phyloP scores from a whole-genome alignment of 306 rosid species.

The Sicyos edulis region DNA sequence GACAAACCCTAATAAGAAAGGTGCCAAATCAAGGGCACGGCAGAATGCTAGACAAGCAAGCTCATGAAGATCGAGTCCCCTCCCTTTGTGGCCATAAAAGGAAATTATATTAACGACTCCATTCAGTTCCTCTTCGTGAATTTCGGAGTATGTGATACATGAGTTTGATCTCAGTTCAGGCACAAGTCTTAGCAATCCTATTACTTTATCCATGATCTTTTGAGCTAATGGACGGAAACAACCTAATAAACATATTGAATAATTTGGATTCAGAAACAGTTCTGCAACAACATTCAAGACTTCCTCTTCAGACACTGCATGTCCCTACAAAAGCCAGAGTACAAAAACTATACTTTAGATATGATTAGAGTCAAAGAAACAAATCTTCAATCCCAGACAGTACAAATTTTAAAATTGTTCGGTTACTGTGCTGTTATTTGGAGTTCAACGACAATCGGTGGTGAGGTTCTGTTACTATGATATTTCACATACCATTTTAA shows the following conservation, averaged over 20 bases:
- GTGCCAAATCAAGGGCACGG: constrained; percentile 62
- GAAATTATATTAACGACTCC: constrained; percentile 45
- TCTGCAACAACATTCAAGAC: constrained; percentile 47
- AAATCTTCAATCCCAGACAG: background rate
- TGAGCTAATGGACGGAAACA: constrained; percentile 59
- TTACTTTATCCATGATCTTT: constrained; percentile 46
- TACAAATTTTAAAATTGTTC: background rate
- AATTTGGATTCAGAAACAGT: constrained; percentile 57
- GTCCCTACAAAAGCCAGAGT: constrained; percentile 36
- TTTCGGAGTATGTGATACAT: constrained; percentile 20
- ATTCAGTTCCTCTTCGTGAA: constrained; percentile 28
- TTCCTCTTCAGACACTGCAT: constrained; percentile 50
- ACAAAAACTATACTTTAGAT: background rate
- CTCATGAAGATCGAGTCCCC: constrained; percentile 84
- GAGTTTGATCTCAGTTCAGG: constrained; percentile 52
- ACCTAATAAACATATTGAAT: constrained; percentile 60
- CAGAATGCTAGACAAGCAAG: constrained; percentile 73
- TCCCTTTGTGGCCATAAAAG: constrained; percentile 38
- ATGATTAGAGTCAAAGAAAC: background rate
- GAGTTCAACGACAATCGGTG: no score
- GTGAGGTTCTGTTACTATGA: background rate
- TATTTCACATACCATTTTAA: background rate
- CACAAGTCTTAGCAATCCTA: constrained; percentile 49
- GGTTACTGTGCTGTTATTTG: background rate
- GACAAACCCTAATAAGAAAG: constrained; percentile 59